Percentiles rank a stretch among this genome's conserved stretches.
Evolutionary conservation across 2,329 filamentous ascomycete genomes (phyloP).

Genomic region (Fusarium caatingaense): DNA sequence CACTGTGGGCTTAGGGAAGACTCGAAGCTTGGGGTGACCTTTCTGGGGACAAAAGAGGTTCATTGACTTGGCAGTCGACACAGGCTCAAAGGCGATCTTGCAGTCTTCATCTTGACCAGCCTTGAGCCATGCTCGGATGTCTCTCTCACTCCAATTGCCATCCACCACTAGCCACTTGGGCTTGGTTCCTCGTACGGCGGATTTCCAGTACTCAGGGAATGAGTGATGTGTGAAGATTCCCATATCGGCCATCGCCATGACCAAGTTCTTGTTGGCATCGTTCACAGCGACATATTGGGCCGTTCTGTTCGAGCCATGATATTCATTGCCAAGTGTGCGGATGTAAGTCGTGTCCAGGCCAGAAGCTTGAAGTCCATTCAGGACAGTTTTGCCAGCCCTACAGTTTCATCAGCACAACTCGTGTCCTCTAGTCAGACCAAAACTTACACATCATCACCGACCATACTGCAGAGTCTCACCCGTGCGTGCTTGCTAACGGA

Average conservation of each 20-base stretch:
- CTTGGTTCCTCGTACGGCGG: slow-evolving; percentile 64
- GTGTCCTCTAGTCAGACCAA: not conserved
- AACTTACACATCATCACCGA: slow-evolving; percentile 79
- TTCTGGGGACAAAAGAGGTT: slow-evolving; percentile 69
- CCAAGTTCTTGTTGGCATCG: slow-evolving; percentile 81
- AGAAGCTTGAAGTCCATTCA: slow-evolving; percentile 71
- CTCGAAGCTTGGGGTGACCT: slow-evolving; percentile 54
- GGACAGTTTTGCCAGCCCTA: slow-evolving; percentile 78
- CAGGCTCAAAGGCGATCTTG: slow-evolving; percentile 85
- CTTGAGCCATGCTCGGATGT: slow-evolving; percentile 76
- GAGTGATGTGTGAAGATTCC: slow-evolving; percentile 74
- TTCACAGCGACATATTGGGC: slow-evolving; percentile 95
- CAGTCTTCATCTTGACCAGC: slow-evolving; percentile 66
- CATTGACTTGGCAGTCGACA: slow-evolving; percentile 82
- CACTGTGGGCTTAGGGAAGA: slow-evolving; percentile 73
- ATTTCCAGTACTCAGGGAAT: slow-evolving; percentile 68
- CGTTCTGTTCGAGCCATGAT: slow-evolving; percentile 70
- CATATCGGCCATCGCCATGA: slow-evolving; percentile 98
- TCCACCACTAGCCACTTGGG: slow-evolving; percentile 88
- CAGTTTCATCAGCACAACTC: slow-evolving; percentile 16
- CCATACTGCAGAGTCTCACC: slow-evolving; percentile 81
- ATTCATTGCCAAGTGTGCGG: slow-evolving; percentile 62
- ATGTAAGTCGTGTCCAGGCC: slow-evolving; percentile 75
- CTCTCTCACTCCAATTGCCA: slow-evolving; percentile 80
- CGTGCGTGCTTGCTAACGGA: slow-evolving; percentile 68